Evolutionary conservation across 1,284 basidiomycete genomes (phyloP).

Genomic region (Cutaneotrichosporon dermatis): DNA sequence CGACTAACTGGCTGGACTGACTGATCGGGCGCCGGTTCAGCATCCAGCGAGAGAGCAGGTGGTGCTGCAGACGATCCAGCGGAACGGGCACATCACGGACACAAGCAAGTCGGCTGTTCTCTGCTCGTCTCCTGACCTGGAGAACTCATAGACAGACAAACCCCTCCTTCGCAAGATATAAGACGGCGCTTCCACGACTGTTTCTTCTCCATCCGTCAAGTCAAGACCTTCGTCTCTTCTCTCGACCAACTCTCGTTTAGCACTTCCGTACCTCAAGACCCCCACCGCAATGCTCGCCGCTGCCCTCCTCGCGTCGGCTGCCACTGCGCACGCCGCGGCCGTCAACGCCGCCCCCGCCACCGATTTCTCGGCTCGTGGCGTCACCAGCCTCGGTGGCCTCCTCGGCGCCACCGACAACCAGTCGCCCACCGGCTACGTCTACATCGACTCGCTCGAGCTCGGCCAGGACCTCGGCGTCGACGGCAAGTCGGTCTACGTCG

Average conservation of each 20-base stretch:
- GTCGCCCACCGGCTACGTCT: not conserved
- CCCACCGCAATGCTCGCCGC: slow-evolving; percentile 2
- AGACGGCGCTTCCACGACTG: too few species aligned
- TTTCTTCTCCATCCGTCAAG: too few species aligned
- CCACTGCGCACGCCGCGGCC: not conserved
- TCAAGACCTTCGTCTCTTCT: not conserved
- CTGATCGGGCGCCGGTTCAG: too few species aligned
- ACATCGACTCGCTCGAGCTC: slow-evolving; percentile 1
- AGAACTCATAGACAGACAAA: too few species aligned
- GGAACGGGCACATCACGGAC: too few species aligned
- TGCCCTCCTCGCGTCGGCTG: not conserved
- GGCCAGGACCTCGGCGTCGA: slow-evolving; percentile 5
- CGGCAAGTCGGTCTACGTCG: slow-evolving; percentile 5
- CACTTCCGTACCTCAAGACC: not conserved
- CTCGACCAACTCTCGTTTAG: not conserved
- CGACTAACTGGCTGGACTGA: too few species aligned
- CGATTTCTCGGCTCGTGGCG: not conserved
- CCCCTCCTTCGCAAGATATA: too few species aligned
- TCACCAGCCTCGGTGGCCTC: not conserved
- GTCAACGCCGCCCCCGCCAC: not conserved
- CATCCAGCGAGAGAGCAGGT: too few species aligned
- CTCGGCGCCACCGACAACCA: not conserved
- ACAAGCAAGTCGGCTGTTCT: too few species aligned
- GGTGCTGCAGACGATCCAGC: too few species aligned
- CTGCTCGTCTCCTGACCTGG: too few species aligned